Percentiles rank a stretch among this genome's conserved stretches.
Conservation (phyloP, 2,329 filamentous ascomycete species). For the Macroventuria anomochaeta region DNA sequence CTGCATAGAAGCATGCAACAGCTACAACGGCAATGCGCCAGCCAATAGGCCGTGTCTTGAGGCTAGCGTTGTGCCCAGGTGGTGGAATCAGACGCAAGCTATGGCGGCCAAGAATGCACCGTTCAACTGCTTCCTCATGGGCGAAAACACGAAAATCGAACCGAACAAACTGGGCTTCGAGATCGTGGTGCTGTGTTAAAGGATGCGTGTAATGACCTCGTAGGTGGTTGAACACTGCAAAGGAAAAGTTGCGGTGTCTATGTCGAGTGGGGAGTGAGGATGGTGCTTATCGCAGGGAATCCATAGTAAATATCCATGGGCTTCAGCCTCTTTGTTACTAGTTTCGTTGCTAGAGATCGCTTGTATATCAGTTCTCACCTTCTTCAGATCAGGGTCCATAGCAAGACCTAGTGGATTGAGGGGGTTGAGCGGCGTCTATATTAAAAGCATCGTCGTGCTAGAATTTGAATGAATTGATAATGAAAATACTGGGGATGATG, state of each 20-base stretch:
- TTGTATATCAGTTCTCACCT: too few species aligned
- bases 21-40: not conserved
- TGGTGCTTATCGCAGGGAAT: too few species aligned
- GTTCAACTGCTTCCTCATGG: constrained; percentile 1
- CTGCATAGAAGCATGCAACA: constrained; percentile 8
- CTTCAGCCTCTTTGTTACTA: not conserved
- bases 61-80: constrained; percentile 1
- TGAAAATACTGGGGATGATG: too few species aligned
- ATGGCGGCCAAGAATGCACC: not conserved
- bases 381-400: too few species aligned
- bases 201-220: not conserved
- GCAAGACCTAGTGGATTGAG: too few species aligned
- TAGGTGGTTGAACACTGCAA: not conserved
- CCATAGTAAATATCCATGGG: too few species aligned
- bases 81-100: constrained; percentile 2
- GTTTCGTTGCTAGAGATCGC: too few species aligned
- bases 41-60: not conserved
- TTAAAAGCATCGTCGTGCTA: too few species aligned
- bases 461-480: too few species aligned
- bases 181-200: not conserved
- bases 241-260: not conserved
- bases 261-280: too few species aligned
- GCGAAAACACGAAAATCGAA: not conserved
- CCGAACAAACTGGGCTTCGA: not conserved
- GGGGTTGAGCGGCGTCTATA: not conserved